Base-by-base conservation (phyloP, 1,284 basidiomycete species). In the Coriolopsis trogii region DNA sequence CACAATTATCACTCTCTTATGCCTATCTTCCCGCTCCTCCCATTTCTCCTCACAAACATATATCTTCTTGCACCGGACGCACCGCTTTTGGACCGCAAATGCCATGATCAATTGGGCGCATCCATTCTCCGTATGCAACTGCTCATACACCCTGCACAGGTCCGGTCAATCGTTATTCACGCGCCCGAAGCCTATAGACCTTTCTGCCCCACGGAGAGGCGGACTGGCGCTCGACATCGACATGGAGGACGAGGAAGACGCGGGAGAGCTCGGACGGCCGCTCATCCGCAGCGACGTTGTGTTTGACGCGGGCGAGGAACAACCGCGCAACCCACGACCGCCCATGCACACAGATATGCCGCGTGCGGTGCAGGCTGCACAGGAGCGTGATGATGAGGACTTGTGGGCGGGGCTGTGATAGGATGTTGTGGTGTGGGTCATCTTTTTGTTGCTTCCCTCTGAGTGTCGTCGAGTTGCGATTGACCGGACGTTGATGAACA, bases 131-230 rank as follows among this genome's bases (percentile, higher is more conserved):
- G 8, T 2, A 29, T n/a, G 34, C 21, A 21, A 20, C 21, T 46
- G 34, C 46, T 60, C 36, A 54, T 21, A 12, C 8, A 15, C 28
- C 13, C 8, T 12, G 23, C 29, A 36, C 62, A 95, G 94, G 73
- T 96, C 93, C 45, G 95, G 95, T 0, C 93, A 95, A 64, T 95
- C 93, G 1, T 91, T 97, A 63, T 93, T 97, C 70, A 87, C 92
- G 20, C 85, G 88, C 41, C 93, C 95, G 6, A 93, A 89, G 63
- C 92, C 93, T 0, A 97, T 98, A 64, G 94, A 97, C 67, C 86
- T 97, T 70, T 76, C 84, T 69, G 73, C 86, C 63, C 79, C 84
- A 63, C 73, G 90, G 70, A 72, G 83, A 67, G 75, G 89, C 63
- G 80, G 91, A 61, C 81, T 86, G 75, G 76, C 73, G 46, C 75